Base-by-base conservation (phyloP, 352 stramenopile species). In the Halophytophthora batemanensis region DNA sequence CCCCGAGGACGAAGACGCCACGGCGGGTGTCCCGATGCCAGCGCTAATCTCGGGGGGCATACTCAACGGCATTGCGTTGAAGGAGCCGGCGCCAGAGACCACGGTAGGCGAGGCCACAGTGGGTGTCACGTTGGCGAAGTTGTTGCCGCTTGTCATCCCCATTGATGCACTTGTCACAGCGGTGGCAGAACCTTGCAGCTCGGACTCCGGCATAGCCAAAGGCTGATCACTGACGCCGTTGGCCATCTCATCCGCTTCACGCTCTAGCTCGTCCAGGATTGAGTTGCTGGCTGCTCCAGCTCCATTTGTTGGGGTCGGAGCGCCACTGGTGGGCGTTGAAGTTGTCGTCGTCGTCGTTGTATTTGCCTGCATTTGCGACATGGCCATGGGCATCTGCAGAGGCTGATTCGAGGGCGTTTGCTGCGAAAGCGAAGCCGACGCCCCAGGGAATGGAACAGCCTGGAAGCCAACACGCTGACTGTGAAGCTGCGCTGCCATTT, bases 171-270 rank as follows among this genome's bases (percentile, higher is more conserved):
- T 71, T 8, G 76, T 59, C 8, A 4, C 25, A 31, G 8, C 25
- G 4, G 75, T 60, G 18, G 72, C 57, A 14, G 59, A 59, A 49
- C 33, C 50, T 66, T 92, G 80, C 14, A 92, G 59, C 56, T 95
- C 84, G 0, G 81, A 86, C 35, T 89, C 75, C 7, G 82, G 80
- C 84, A 95, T 95, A 6, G 80, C 82, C 11, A 95, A 58, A 1
- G 84, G 82, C 45, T 93, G 70, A 34, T 95, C 84, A 45, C 68
- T 91, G 15, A 92, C 62, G 14, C 80, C 77, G 45, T 90, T 87
- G 1, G 84, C 84, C 84, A 95, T 95, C 52, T 95, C 84, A 56
- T 95, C 75, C 1, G 84, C 81, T 44, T 95, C 84, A 14, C 84
- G 77, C 40, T 95, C 84, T 22, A 95, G 48, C 31, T 95, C 84